These are phyloP conservation scores for Martiniozyma abietophila DNA, from an alignment of 805 yeast species.

Conservation along the genomic window DNA sequence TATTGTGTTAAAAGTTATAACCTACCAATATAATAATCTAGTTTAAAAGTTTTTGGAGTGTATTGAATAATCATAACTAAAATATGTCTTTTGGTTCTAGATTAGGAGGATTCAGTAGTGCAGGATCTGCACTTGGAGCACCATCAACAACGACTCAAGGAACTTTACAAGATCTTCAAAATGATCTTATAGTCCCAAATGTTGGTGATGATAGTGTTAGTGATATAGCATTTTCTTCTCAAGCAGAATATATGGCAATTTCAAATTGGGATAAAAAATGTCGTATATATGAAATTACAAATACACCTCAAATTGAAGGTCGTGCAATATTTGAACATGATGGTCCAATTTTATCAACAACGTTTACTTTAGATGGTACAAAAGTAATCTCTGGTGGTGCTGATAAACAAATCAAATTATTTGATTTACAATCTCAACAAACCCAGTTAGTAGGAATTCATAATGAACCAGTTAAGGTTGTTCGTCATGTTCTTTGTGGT, in stretches of 20 bases:
- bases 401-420: constrained; percentile 78
- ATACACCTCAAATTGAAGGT: constrained; percentile 73
- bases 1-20: too few species aligned
- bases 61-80: too few species aligned
- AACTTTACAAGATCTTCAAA: constrained; percentile 50
- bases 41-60: too few species aligned
- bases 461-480: constrained; percentile 66
- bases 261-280: constrained; percentile 95
- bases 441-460: constrained; percentile 79
- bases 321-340: constrained; percentile 85
- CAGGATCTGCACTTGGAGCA: not conserved
- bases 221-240: constrained; percentile 79
- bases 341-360: constrained; percentile 73
- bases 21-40: too few species aligned
- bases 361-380: constrained; percentile 83
- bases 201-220: constrained; percentile 91
- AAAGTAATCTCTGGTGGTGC: constrained; percentile 84
- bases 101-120: too few species aligned
- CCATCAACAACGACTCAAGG: constrained; percentile 24
- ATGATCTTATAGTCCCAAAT: constrained; percentile 61
- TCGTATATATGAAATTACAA: constrained; percentile 77
- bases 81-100: too few species aligned
- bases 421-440: constrained; percentile 77
- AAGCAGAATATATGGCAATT: constrained; percentile 69
- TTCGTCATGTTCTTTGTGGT: constrained; percentile 75